Evolutionary conservation across 495 filamentous ascomycete genomes (phyloP), one percentile per base, ranked within the genome.

Genomic region (Glarea lozoyensis): DNA sequence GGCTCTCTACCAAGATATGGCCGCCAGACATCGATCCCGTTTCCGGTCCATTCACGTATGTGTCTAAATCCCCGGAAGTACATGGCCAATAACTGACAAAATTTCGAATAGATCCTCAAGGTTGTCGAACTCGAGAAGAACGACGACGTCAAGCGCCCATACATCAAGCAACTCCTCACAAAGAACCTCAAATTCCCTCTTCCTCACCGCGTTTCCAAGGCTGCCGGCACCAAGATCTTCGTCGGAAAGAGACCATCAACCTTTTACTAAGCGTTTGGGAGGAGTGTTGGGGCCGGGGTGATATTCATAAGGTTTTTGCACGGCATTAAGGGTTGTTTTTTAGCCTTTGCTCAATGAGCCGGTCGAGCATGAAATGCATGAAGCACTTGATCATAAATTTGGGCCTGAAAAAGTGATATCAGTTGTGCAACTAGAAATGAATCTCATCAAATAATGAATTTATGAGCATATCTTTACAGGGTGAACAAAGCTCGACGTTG

Each of bases 1-100:
- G 71, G 74, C 88, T 54, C 81, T 98, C 65, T 98, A 98, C 79
- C 86, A 94, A 73, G 92, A 98, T 69, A 97, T 98, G 93, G 85
- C 92, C 60, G 89, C 93, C 65, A 84, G 93, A 61, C 92, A 98
- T 76, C 86, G 92, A 67, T 80, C 92, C 57, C 86, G 92, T 55
- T 98, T 97, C 76, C 79, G 93, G 67, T 94, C 88, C 43, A 84
- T 98, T 65, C 86, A 94, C 79, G 90, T 96, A 86, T 41, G 88
- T 72, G 16, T n/a, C 16, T 35, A 10, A 35, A 20, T 12, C 52
- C n/a, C 9, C 2, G n/a, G 18, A 1, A 18, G 23, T 5, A 38
- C 37, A 10, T 20, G 19, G 5, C 17, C 12, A 10, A 11, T 19
- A 36, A 13, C 58, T 70, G 53, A 69, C 53, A 46, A 50, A 46